These are phyloP conservation scores for Geotrichum cucujoidarum DNA, from an alignment of 1,139 yeast genomes.

Conservation along the genomic window DNA sequence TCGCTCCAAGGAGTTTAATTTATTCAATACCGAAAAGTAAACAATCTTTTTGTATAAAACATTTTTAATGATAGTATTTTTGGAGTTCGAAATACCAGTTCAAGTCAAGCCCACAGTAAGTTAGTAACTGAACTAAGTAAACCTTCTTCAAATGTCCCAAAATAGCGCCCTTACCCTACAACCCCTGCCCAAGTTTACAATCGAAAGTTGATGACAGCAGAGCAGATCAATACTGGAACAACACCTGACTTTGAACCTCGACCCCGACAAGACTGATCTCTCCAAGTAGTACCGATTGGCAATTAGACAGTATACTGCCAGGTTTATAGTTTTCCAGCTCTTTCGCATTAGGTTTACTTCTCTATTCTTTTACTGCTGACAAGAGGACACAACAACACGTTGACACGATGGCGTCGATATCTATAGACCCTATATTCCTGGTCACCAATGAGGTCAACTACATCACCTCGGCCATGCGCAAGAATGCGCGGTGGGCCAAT, in stretches of 20 bases:
- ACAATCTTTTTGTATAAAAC: not conserved
- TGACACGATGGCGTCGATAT: slow-evolving; percentile 18
- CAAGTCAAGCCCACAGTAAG: not conserved
- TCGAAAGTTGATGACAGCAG: not conserved
- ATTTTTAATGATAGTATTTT: not conserved
- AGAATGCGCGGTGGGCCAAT: slow-evolving; percentile 72
- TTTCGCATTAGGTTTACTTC: no score
- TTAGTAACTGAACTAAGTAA: not conserved
- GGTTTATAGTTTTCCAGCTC: no score
- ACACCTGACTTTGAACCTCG: no score
- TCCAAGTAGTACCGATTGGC: no score
- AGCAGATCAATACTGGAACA: not conserved
- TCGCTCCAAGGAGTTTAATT: slow-evolving; percentile 17
- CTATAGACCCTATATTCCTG: slow-evolving; percentile 76
- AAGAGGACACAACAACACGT: not conserved
- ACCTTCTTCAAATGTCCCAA: not conserved
- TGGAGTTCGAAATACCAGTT: not conserved
- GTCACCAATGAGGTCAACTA: slow-evolving; percentile 85
- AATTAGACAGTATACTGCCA: no score
- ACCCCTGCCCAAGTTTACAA: not conserved
- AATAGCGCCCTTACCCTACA: not conserved
- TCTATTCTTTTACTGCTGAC: no score
- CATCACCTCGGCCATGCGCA: slow-evolving; percentile 87
- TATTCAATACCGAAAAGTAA: not conserved
- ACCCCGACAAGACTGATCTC: no score